Evolutionary conservation across 495 filamentous ascomycete genomes (phyloP).

Genomic region (Xylaria flabelliformis): DNA sequence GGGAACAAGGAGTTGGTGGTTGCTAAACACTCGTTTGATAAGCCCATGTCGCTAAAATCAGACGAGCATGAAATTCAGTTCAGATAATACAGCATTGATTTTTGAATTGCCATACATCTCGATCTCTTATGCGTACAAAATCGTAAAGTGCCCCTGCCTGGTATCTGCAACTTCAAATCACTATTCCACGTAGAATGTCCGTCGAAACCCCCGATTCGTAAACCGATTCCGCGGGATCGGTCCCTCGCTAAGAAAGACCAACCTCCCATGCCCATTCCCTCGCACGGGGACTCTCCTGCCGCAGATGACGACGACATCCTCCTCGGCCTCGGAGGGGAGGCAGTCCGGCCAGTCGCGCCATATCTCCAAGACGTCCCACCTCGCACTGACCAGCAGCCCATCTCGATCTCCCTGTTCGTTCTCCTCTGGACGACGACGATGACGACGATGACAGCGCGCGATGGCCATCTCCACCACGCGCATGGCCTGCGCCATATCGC

Average conservation of each 20-base stretch:
- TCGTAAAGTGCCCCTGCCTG: background rate
- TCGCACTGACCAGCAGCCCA: background rate
- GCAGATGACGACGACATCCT: constrained; percentile 25
- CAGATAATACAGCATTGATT: background rate
- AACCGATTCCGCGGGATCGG: constrained; percentile 2
- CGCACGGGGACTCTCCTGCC: constrained; percentile 35
- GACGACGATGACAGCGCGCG: too few relatives aligned
- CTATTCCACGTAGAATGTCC: background rate
- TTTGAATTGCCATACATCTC: background rate
- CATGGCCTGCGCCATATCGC: constrained; percentile 63
- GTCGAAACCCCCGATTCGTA: constrained; percentile 18
- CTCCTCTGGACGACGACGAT: constrained; percentile 13
- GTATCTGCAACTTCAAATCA: background rate
- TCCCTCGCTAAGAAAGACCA: constrained; percentile 37
- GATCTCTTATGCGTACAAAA: background rate
- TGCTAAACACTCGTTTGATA: background rate
- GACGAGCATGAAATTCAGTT: background rate
- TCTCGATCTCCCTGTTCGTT: constrained; percentile 9
- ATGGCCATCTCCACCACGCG: constrained; percentile 56
- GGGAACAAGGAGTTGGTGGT: background rate
- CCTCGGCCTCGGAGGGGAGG: constrained; percentile 20
- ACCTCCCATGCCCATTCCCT: constrained; percentile 45
- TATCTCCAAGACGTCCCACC: constrained; percentile 55
- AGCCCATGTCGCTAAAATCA: too few relatives aligned
- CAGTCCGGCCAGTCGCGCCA: constrained; percentile 59